These are phyloP conservation scores for Cladosporium halotolerans DNA, from an alignment of 2,329 filamentous ascomycete species.

Conservation along the genomic window DNA sequence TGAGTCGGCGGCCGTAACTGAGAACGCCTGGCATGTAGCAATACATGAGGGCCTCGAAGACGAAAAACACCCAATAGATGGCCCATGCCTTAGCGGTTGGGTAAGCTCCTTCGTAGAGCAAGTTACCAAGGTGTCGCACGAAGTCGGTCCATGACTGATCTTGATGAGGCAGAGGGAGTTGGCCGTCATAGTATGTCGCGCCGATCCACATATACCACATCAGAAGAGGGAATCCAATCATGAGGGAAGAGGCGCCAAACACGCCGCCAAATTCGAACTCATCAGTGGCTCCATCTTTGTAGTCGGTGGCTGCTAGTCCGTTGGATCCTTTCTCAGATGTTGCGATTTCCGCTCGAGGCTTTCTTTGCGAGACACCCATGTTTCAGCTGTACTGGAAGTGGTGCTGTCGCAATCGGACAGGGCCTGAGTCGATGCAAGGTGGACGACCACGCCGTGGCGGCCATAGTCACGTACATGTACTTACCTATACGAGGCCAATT, in stretches of 20 bases:
- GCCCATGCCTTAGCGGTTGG: slow-evolving; percentile 76
- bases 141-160: slow-evolving; percentile 59
- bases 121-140: slow-evolving; percentile 58
- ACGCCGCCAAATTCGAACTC: slow-evolving; percentile 81
- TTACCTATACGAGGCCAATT: neutral
- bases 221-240: slow-evolving; percentile 84
- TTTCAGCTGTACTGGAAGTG: neutral
- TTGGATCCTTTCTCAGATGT: slow-evolving; percentile 3
- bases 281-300: slow-evolving; percentile 36
- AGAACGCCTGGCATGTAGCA: slow-evolving; percentile 80
- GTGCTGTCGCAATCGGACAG: too few relatives aligned
- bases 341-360: neutral
- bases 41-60: slow-evolving; percentile 79
- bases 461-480: neutral
- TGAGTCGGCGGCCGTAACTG: slow-evolving; percentile 79
- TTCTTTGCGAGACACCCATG: neutral
- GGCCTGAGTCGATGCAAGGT: too few relatives aligned
- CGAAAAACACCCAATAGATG: slow-evolving; percentile 91
- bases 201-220: slow-evolving; percentile 99
- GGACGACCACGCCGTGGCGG: neutral
- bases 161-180: slow-evolving; percentile 53
- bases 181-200: slow-evolving; percentile 83
- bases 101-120: slow-evolving; percentile 79
- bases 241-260: slow-evolving; percentile 69
- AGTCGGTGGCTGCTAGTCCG: slow-evolving; percentile 20